Conservation (phyloP, 2,329 filamentous ascomycete species). For the Claviceps digitariae region DNA sequence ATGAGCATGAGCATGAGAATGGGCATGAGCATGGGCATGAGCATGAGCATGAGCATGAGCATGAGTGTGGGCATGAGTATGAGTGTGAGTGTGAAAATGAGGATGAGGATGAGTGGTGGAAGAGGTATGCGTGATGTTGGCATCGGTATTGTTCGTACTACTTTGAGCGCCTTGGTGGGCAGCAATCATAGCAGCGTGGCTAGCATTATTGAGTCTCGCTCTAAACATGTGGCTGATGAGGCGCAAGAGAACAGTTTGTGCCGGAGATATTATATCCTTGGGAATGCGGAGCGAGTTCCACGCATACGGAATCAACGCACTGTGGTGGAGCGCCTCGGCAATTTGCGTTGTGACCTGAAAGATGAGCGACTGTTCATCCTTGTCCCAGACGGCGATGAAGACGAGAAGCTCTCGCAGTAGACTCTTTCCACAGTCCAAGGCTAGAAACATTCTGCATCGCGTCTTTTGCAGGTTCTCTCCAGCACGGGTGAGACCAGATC, state of each 20-base stretch:
- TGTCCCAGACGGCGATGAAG: conserved; percentile 94
- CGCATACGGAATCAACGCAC: conserved; percentile 77
- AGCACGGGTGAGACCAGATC: conserved; percentile 50
- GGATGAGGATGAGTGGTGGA: not conserved
- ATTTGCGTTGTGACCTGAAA: conserved; percentile 96
- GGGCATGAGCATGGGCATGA: not conserved
- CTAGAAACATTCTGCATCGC: conserved; percentile 76
- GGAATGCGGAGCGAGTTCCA: conserved; percentile 85
- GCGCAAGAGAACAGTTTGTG: conserved; percentile 84
- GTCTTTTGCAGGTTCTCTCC: conserved; percentile 83
- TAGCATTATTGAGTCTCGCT: conserved; percentile 26
- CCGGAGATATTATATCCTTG: conserved; percentile 92
- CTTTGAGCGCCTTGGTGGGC: conserved; percentile 17
- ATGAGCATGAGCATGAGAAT: not conserved
- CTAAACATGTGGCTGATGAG: conserved; percentile 84
- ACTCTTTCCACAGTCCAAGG: conserved; percentile 81
- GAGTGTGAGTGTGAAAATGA: not conserved
- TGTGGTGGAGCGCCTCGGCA: conserved; percentile 81
- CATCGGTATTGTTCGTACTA: conserved; percentile 18
- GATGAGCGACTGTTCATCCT: conserved; percentile 83
- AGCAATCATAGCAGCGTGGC: not conserved
- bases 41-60: not conserved
- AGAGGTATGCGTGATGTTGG: not conserved
- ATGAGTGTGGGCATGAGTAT: not conserved
- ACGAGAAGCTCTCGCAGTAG: conserved; percentile 82